Base-by-base conservation (phyloP, 1,284 basidiomycete species). In the Malassezia psittaci region DNA sequence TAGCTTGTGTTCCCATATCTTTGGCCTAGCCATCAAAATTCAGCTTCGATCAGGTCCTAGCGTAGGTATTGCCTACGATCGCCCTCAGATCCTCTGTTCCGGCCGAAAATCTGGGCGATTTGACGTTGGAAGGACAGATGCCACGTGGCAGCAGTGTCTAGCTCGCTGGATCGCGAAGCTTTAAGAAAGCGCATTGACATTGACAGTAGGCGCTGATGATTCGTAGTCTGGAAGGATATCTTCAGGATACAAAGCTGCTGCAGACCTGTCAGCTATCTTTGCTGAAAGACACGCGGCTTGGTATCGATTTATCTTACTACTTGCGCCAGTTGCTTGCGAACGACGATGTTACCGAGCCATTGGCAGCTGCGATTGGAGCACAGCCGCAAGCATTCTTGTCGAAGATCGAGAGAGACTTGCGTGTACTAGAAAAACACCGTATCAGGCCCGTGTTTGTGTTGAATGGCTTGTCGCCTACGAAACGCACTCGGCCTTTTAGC, bases 361-460 rank as follows among this genome's bases (percentile, higher is more conserved):
- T 94, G 39, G 83, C 96, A 12, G 88, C 91, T 0, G 90, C 91
- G 0, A 91, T 90, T 1, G 93, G 93, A 36, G 93, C 93, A 35
- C 81, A 90, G 7, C 91, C 91, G 2, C 81, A 96, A 54, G 72
- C 73, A 4, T 62, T 76, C 43, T 67, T 69, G 52, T 54, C 63
- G 16, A 85, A 88, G 60, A 90, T 98, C 75, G 91, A 96, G 77
- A 80, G 83, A 35, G 91, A 98, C 79, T 80, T 98, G 47, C 86
- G 90, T 47, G 80, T 82, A 9, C 83, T 96, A 68, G 91, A 96
- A 80, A 86, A 85, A 77, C 79, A 86, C 43, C 85, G 82, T 62
- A 93, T 98, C 80, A 96, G 94, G 75, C 94, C 93, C 24, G 89
- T 99, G 35, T 96, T 98, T 72, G 89, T 99, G 48, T 94, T 98